Conservation (phyloP, 2,329 filamentous ascomycete genomes). For the Penicillium glabrum region DNA sequence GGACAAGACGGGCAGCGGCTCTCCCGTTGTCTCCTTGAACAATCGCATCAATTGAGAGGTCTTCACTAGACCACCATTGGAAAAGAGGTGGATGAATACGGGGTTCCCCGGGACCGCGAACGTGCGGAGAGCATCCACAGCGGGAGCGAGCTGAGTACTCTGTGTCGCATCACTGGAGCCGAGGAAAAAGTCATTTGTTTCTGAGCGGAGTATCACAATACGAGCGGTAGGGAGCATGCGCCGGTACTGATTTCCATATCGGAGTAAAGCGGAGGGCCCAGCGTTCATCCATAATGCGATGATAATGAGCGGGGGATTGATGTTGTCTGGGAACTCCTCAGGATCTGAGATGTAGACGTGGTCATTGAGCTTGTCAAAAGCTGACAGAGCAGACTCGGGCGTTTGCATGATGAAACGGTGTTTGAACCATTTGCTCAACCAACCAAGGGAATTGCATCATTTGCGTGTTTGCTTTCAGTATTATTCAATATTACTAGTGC, state of each 20-base stretch:
- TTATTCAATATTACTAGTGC: not conserved
- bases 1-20: slow-evolving; percentile 39
- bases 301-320: not conserved
- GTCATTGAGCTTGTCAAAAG: slow-evolving; percentile 2
- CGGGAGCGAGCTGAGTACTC: slow-evolving; percentile 31
- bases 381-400: not conserved
- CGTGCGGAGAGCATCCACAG: slow-evolving; percentile 34
- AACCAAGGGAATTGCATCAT: too few species aligned
- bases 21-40: slow-evolving; percentile 36
- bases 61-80: slow-evolving; percentile 50
- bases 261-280: slow-evolving; percentile 41
- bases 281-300: slow-evolving; percentile 33
- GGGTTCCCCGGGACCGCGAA: slow-evolving; percentile 25
- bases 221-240: slow-evolving; percentile 44
- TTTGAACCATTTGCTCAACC: too few species aligned
- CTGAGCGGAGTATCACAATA: slow-evolving; percentile 43
- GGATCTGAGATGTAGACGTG: not conserved
- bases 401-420: not conserved
- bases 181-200: slow-evolving; percentile 35
- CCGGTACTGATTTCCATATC: slow-evolving; percentile 50
- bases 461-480: too few species aligned
- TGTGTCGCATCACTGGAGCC: slow-evolving; percentile 24
- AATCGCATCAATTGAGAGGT: slow-evolving; percentile 38
- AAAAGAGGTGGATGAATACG: slow-evolving; percentile 50
- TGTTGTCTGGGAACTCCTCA: not conserved